Evolutionary conservation across 2,329 filamentous ascomycete species (phyloP).

Genomic region (Diplocarpon mali): DNA sequence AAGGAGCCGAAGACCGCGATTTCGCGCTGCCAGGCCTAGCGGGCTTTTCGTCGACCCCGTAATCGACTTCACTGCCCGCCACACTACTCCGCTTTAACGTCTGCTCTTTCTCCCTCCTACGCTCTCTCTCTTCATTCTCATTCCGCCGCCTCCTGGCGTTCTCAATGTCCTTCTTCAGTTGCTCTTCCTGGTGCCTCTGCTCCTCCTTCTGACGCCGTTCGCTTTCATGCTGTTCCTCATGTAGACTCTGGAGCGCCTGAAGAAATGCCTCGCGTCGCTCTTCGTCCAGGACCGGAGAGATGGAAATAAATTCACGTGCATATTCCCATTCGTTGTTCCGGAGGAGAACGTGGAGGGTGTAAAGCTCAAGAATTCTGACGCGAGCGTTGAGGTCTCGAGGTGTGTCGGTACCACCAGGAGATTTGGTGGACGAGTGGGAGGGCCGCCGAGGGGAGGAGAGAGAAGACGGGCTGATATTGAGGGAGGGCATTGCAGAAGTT

Average conservation of each 20-base stretch:
- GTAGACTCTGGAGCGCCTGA: slow-evolving; percentile 71
- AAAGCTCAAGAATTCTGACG: slow-evolving; percentile 88
- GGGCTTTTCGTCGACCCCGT: slow-evolving; percentile 49
- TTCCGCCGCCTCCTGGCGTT: slow-evolving; percentile 45
- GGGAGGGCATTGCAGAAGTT: slow-evolving; percentile 58
- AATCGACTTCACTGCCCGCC: slow-evolving; percentile 51
- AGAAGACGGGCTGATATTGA: slow-evolving; percentile 59
- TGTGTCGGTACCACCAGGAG: slow-evolving; percentile 56
- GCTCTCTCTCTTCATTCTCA: slow-evolving; percentile 49
- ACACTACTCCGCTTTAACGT: slow-evolving; percentile 35
- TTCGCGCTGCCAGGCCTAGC: slow-evolving; percentile 14
- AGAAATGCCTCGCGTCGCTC: slow-evolving; percentile 84
- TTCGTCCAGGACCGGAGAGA: slow-evolving; percentile 81
- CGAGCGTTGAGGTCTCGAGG: slow-evolving; percentile 74
- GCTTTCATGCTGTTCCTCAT: slow-evolving; percentile 72
- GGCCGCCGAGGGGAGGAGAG: slow-evolving; percentile 33
- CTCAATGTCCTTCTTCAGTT: slow-evolving; percentile 44
- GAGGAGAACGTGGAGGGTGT: slow-evolving; percentile 88
- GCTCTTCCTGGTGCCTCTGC: slow-evolving; percentile 43
- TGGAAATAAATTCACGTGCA: slow-evolving; percentile 77
- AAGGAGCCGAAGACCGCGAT: slow-evolving; percentile 14
- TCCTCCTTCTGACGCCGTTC: slow-evolving; percentile 51
- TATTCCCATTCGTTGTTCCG: slow-evolving; percentile 96
- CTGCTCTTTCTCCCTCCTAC: slow-evolving; percentile 34
- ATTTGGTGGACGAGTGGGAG: slow-evolving; percentile 41